Evolutionary conservation across 352 stramenopile genomes (phyloP), one percentile per base, ranked within the genome.

Genomic region (Halophytophthora polymorphica): DNA sequence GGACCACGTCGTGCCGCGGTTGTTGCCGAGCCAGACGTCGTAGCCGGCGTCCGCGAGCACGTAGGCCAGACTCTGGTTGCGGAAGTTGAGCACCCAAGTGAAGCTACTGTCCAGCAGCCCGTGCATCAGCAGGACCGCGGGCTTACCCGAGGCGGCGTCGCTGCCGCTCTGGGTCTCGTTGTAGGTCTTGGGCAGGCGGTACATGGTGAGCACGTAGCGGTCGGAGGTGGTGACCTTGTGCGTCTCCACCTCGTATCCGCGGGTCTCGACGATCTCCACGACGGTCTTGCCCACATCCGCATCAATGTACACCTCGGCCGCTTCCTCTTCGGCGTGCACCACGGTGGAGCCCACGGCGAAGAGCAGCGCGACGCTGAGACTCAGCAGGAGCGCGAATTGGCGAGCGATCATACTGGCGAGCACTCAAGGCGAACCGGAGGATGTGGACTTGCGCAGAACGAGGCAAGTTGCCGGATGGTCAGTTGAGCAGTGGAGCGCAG

Each of bases 131-230:
- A 71, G 67, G 12, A 83, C 69, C 0, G 56, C 71, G 0, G 74
- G 74, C 33, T 86, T 83, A 43, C 58, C 66, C 7, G 52, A 19
- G 0, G 49, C 58, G 5, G 58, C 53, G n/a, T 39, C 10, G 1
- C 50, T 45, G 1, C 50, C 35, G 3, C 44, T 36, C 56, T 71
- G 64, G 10, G 39, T 69, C 53, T 84, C 73, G 13, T 55, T 34
- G 44, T 71, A 81, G 2, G 61, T 72, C 21, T 72, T 73, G 0
- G 71, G 71, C 10, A 85, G 43, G 36, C 73, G 73, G 40, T 81
- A 73, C 66, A 85, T 81, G 4, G 66, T 81, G 45, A 85, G 63
- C 42, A 86, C 61, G 33, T 83, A 85, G 34, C 69, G 58, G 29
- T 85, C 73, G 10, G 42, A 42, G 34, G 71, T 85, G 11, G 62